Evolutionary conservation across 2,329 filamentous ascomycete species (phyloP).

Genomic region (Calonectria leucothoes): DNA sequence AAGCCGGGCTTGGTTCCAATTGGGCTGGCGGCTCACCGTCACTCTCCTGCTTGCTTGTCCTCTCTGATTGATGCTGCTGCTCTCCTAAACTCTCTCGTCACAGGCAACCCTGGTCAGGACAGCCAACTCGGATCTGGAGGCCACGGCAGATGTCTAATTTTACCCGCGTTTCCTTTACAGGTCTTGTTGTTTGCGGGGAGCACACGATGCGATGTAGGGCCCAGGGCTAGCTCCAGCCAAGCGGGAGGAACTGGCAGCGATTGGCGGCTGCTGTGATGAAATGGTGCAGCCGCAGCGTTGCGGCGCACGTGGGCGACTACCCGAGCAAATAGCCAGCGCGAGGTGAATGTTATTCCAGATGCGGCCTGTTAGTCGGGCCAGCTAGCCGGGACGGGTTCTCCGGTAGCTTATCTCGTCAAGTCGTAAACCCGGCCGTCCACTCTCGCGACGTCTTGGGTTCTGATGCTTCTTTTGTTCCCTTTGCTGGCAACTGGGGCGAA

Average conservation of each 20-base stretch:
- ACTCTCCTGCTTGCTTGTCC: neutral
- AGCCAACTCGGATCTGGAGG: conserved; percentile 1
- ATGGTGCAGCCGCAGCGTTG: conserved; percentile 36
- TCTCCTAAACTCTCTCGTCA: neutral
- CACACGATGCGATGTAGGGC: neutral
- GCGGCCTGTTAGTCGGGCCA: conserved; percentile 23
- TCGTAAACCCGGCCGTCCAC: neutral
- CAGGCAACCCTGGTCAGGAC: neutral
- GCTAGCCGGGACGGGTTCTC: neutral
- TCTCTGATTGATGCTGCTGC: neutral
- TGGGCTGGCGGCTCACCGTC: conserved; percentile 23
- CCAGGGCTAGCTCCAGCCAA: conserved; percentile 30
- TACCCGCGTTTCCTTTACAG: neutral
- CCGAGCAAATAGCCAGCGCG: conserved; percentile 22
- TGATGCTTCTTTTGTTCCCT: neutral
- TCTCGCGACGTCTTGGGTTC: neutral
- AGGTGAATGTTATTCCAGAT: conserved; percentile 13
- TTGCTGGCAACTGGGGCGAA: neutral
- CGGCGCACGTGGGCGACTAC: conserved; percentile 38
- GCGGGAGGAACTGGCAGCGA: conserved; percentile 37
- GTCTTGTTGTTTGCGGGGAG: conserved; percentile 3
- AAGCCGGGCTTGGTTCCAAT: conserved; percentile 17
- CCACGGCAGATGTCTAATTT: conserved; percentile 11
- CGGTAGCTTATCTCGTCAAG: conserved; percentile 6
- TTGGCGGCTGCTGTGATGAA: conserved; percentile 42